phyloP scores from a whole-genome alignment of 2,329 filamentous ascomycete genomes.

The Claviceps capensis region DNA sequence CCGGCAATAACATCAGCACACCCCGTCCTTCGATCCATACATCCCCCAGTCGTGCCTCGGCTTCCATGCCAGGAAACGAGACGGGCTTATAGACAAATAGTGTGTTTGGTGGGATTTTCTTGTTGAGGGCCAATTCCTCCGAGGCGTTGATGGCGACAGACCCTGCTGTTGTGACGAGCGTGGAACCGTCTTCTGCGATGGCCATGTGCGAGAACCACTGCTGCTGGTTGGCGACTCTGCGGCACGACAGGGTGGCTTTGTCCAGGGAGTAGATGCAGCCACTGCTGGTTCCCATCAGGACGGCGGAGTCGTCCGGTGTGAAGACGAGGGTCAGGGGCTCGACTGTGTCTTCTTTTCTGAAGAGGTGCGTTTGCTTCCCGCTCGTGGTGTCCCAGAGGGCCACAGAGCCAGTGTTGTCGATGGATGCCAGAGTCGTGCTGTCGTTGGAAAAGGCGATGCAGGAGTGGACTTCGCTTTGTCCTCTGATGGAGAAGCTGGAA shows the following conservation, averaged over 20 bases:
- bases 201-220: conserved; percentile 6
- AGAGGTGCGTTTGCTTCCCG: conserved; percentile 3
- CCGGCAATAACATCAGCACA: conserved; percentile 5
- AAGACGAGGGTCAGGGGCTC: conserved; percentile 4
- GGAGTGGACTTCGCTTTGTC: conserved; percentile 6
- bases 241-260: conserved; percentile 1
- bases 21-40: conserved; percentile 6
- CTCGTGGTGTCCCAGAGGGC: conserved; percentile 8
- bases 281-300: conserved; percentile 3
- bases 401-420: conserved; percentile 6
- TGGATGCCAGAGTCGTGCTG: conserved; percentile 8
- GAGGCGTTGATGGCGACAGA: conserved; percentile 1
- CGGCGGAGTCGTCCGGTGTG: conserved; percentile 2
- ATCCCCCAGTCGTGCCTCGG: conserved; percentile 5
- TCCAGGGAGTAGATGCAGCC: conserved; percentile 6
- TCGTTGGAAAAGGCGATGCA: conserved; percentile 10
- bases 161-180: conserved; percentile 6
- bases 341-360: conserved; percentile 1
- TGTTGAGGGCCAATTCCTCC: conserved; percentile 3
- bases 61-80: conserved; percentile 6
- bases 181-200: conserved; percentile 3
- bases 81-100: conserved; percentile 8
- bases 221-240: conserved; percentile 5
- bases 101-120: conserved; percentile 1
- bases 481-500: conserved; percentile 8